These are phyloP conservation scores for Lactarius sanguifluus DNA, from an alignment of 768 basidiomycete genomes.

Conservation along the genomic window DNA sequence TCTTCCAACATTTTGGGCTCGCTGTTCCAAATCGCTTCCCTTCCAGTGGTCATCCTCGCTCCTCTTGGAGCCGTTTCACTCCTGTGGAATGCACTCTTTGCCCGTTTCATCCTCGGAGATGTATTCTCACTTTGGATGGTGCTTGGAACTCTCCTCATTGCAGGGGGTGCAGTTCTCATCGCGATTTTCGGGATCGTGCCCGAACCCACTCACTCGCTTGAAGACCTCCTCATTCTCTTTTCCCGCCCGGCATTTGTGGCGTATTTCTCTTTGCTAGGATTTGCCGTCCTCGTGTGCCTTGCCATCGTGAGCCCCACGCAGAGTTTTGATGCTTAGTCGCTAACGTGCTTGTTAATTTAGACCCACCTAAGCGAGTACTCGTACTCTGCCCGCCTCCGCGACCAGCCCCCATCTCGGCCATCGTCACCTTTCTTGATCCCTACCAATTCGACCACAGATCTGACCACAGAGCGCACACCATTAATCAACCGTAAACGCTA, in stretches of 20 bases:
- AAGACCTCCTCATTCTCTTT: slow-evolving; percentile 80
- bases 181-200: slow-evolving; percentile 91
- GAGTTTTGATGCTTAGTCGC: slow-evolving; percentile 1
- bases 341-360: slow-evolving; percentile 39
- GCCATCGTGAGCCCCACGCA: slow-evolving; percentile 50
- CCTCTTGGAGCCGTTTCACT: slow-evolving; percentile 91
- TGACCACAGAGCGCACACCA: slow-evolving; percentile 53
- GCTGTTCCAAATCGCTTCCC: slow-evolving; percentile 87
- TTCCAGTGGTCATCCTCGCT: slow-evolving; percentile 93
- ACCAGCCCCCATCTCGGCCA: slow-evolving; percentile 42
- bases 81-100: slow-evolving; percentile 94
- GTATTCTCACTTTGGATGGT: slow-evolving; percentile 82
- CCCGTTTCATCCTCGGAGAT: slow-evolving; percentile 79
- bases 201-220: slow-evolving; percentile 81
- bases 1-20: slow-evolving; percentile 87
- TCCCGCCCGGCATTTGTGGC: slow-evolving; percentile 71
- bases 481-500: slow-evolving; percentile 47
- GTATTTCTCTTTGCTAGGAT: slow-evolving; percentile 75
- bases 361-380: slow-evolving; percentile 74
- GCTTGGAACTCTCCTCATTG: slow-evolving; percentile 84
- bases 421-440: slow-evolving; percentile 32
- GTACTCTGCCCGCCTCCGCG: slow-evolving; percentile 41
- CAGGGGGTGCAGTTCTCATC: slow-evolving; percentile 84
- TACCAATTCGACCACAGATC: slow-evolving; percentile 30
- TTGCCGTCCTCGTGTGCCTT: slow-evolving; percentile 58